These are phyloP conservation scores for Cryphonectria nitschkei DNA, from an alignment of 2,329 filamentous ascomycete genomes.

Conservation along the genomic window DNA sequence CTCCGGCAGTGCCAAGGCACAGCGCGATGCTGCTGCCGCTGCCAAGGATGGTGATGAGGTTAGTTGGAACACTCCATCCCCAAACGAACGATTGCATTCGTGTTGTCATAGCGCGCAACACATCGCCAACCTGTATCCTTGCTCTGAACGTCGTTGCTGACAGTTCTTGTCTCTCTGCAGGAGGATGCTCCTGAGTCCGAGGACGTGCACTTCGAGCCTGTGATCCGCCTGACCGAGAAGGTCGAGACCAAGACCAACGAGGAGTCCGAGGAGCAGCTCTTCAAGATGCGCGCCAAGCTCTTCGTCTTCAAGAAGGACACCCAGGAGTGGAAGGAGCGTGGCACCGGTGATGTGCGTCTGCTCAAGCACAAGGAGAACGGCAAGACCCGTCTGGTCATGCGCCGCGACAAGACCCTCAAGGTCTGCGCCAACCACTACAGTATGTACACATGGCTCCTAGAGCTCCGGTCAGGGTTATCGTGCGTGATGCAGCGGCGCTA, in stretches of 20 bases:
- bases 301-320: constrained; percentile 95
- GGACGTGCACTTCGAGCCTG: constrained; percentile 96
- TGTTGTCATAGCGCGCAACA: neutral
- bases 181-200: constrained; percentile 84
- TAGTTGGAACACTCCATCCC: constrained; percentile 28
- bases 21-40: constrained; percentile 65
- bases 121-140: neutral
- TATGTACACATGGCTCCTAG: constrained; percentile 54
- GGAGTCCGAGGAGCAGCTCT: constrained; percentile 93
- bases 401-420: constrained; percentile 99
- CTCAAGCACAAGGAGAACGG: constrained; percentile 99
- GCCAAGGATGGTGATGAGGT: constrained; percentile 62
- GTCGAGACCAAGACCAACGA: constrained; percentile 98
- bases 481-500: neutral
- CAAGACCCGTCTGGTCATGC: constrained; percentile 98
- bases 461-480: neutral
- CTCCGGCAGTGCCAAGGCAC: constrained; percentile 85
- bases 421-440: constrained; percentile 99
- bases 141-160: neutral
- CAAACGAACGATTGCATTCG: neutral
- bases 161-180: constrained; percentile 41
- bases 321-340: constrained; percentile 98
- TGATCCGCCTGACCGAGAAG: constrained; percentile 94
- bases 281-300: constrained; percentile 99
- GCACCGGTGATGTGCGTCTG: constrained; percentile 92